A percentile compares a stretch with the other conserved stretches of the same genome.
Evolutionary conservation across 148 eudicot genomes (phyloP).

Genomic region (Gaultheria prostrata): DNA sequence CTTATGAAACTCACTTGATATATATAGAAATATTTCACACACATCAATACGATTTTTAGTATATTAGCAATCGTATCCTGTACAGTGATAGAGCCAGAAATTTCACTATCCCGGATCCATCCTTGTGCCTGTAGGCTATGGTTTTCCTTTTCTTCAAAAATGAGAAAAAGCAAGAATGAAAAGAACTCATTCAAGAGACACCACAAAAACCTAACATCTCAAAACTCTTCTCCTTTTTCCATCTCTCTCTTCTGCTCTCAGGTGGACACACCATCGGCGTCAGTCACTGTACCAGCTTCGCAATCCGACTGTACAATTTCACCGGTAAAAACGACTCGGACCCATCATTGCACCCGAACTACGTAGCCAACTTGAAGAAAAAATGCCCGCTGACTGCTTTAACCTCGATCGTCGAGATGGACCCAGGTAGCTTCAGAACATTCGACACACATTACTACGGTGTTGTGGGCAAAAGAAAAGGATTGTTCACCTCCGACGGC

Average conservation of each 20-base stretch:
- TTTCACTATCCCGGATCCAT: too few relatives aligned
- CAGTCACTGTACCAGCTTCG: constrained; percentile 43
- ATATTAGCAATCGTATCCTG: too few relatives aligned
- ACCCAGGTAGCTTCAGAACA: constrained; percentile 36
- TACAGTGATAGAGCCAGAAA: too few relatives aligned
- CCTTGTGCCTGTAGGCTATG: too few relatives aligned
- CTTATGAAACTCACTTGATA: too few relatives aligned
- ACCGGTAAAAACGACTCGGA: constrained; percentile 56
- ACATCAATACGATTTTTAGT: too few relatives aligned
- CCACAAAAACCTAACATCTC: not conserved
- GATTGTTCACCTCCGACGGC: constrained; percentile 52
- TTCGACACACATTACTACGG: constrained; percentile 54
- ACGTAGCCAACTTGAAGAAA: constrained; percentile 29
- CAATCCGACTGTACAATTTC: constrained; percentile 55
- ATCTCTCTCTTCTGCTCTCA: not conserved
- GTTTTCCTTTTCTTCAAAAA: too few relatives aligned
- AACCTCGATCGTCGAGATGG: constrained; percentile 38
- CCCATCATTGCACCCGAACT: constrained; percentile 42
- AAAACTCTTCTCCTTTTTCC: not conserved
- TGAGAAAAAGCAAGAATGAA: not conserved
- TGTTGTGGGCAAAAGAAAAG: constrained; percentile 41
- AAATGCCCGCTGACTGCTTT: constrained; percentile 28
- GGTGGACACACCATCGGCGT: constrained; percentile 70
- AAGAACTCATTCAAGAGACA: not conserved
- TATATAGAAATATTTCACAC: too few relatives aligned